These are phyloP conservation scores for Coccomyxa sp. DNA, from an alignment of 139 green algal species.

Conservation along the genomic window DNA sequence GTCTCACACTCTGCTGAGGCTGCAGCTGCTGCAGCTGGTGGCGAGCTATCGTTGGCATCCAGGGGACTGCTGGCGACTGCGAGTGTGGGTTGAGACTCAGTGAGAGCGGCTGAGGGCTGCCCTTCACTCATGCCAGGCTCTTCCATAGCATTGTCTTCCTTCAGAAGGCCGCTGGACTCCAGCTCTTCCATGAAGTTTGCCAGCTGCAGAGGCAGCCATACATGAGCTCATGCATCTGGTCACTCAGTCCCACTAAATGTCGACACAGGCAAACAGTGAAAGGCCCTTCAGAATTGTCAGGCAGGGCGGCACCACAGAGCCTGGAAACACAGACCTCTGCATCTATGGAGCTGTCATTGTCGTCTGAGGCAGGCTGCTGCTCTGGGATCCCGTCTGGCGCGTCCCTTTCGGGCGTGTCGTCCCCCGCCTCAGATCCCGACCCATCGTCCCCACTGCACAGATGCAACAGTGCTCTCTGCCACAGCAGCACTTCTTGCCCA, in stretches of 20 bases:
- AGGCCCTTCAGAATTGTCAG: no score
- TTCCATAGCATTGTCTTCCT: constrained; percentile 14
- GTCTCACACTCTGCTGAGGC: not conserved
- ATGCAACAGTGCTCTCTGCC: not conserved
- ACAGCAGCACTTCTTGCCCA: not conserved
- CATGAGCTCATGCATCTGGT: not conserved
- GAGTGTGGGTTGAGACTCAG: not conserved
- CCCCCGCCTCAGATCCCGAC: constrained; percentile 9
- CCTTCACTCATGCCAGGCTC: not conserved
- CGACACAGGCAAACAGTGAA: no score
- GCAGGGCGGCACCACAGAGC: no score
- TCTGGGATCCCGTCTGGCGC: not conserved
- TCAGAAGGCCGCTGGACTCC: constrained; percentile 66
- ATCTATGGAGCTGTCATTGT: not conserved
- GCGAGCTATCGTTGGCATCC: not conserved
- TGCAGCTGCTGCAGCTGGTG: not conserved
- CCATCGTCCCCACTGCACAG: constrained; percentile 15
- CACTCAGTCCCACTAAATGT: no score
- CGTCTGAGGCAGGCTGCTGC: not conserved
- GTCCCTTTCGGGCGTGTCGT: not conserved
- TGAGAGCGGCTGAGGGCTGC: not conserved
- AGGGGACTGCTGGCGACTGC: not conserved
- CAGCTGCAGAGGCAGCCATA: constrained; percentile 36
- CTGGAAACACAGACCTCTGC: constrained; percentile 6
- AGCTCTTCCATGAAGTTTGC: constrained; percentile 71